Base-by-base conservation (phyloP, 805 yeast species). In the Saccharomycopsis lassenensis region DNA sequence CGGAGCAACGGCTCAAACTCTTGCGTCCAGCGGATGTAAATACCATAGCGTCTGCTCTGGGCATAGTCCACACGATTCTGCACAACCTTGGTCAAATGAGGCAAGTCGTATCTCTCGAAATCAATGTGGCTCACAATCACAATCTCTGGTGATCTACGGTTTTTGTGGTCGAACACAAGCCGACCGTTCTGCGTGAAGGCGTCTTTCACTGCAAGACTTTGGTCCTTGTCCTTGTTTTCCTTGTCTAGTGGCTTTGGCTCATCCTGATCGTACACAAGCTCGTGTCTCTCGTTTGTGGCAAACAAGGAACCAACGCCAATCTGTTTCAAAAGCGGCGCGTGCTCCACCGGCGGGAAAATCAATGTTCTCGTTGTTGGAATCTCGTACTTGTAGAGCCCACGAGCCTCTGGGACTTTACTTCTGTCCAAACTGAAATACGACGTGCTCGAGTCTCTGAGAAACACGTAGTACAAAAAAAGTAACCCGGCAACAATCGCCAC, bases 11-110 rank as follows among this genome's bases (percentile, higher is more conserved):
- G 87, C 12, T 71, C 51, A 56, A 83, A 87, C 54, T 91, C 96
- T 56, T 84, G 87, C 23, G 68, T 56, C 83, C 89, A 86, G 42
- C 95, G 70, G 17, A 82, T 72, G 50, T 85, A 89, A 19, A 85
- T 58, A 22, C 95, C 97, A 55, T 77, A 89, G 25, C 71, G 71
- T 50, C 84, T 86, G 8, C 63, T 63, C 55, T 78, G 82, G 4
- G 94, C 94, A 53, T 87, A 89, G 54, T 85, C 87, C 20, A 82
- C 79, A 51, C 96, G 70, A 55, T 86, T 86, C 54, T 85, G 93
- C 14, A 85, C 79, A 37, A 87, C 64, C 37, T 70, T 71, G 12
- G 77, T 72, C 30, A 85, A 62, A 23, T 77, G 72, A 15, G 69
- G 67, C 26, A 69, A 52, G 21, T 75, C 71, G 48, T 73, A 74